Evolutionary conservation across 495 filamentous ascomycete species (phyloP).

Genomic region (Thermochaetoides thermophila): DNA sequence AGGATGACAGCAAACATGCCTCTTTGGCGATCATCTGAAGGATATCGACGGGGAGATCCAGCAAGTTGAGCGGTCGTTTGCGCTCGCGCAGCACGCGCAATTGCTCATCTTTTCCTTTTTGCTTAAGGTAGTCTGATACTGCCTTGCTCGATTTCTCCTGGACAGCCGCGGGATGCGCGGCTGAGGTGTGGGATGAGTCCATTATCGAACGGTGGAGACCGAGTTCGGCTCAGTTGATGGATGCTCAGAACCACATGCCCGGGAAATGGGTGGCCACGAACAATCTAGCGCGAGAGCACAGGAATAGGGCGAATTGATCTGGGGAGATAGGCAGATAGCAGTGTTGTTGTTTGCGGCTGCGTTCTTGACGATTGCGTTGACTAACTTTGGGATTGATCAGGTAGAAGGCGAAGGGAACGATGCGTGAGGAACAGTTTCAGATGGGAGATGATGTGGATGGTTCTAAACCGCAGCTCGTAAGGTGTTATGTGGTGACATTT

Average conservation of each 20-base stretch:
- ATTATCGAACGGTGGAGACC: conserved; percentile 2
- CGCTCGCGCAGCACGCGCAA: conserved; percentile 21
- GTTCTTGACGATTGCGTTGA: too few species aligned
- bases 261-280: too few species aligned
- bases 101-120: conserved; percentile 29
- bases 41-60: conserved; percentile 79
- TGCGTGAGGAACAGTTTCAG: too few species aligned
- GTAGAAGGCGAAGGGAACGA: too few species aligned
- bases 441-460: too few species aligned
- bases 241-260: conserved; percentile 2
- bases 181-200: conserved; percentile 1
- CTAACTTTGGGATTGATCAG: too few species aligned
- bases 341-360: too few species aligned
- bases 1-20: conserved; percentile 33
- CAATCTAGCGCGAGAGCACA: too few species aligned
- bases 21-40: conserved; percentile 81
- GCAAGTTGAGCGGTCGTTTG: conserved; percentile 33
- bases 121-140: conserved; percentile 21
- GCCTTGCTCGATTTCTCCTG: conserved; percentile 3
- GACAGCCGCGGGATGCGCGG: background rate
- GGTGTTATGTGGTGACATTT: too few species aligned
- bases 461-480: too few species aligned
- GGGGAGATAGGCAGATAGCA: too few species aligned
- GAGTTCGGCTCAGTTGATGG: conserved; percentile 3
- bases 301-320: too few species aligned